Evolutionary conservation across 441 rosid genomes (phyloP).

Genomic region (Capsella rubella): DNA sequence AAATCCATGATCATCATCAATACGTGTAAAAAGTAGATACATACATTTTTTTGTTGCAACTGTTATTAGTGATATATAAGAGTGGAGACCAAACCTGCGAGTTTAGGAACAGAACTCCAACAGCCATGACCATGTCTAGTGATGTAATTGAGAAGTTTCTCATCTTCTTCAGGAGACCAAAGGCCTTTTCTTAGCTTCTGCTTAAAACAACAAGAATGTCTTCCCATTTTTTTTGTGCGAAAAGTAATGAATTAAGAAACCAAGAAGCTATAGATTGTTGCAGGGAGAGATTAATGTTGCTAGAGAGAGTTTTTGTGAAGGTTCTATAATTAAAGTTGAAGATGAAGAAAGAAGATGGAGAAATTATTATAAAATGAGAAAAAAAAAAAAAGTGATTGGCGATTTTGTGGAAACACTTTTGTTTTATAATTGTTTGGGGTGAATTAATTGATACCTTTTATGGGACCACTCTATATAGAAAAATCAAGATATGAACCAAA

Average conservation of each 20-base stretch:
- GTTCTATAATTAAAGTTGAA: conserved; percentile 34
- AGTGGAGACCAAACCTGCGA: conserved; percentile 61
- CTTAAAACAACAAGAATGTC: conserved; percentile 81
- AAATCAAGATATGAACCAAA: conserved; percentile 21
- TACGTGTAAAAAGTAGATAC: not conserved
- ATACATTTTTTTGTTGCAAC: not conserved
- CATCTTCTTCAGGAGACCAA: conserved; percentile 98
- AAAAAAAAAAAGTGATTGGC: conserved; percentile 29
- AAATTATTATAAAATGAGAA: conserved; percentile 34
- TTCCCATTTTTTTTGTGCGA: conserved; percentile 58
- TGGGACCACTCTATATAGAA: conserved; percentile 41
- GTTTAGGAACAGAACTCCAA: conserved; percentile 95
- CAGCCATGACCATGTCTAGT: conserved; percentile 88
- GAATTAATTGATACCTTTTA: conserved; percentile 39
- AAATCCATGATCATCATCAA: conserved; percentile 19
- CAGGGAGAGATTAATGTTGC: not conserved
- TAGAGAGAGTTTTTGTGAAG: conserved; percentile 22
- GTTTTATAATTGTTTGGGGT: conserved; percentile 40
- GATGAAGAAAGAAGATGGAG: conserved; percentile 22
- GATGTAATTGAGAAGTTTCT: conserved; percentile 78
- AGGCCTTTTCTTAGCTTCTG: conserved; percentile 94
- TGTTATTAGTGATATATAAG: no score
- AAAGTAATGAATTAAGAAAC: conserved; percentile 7
- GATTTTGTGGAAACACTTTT: conserved; percentile 41
- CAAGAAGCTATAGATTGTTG: conserved; percentile 28